Percentiles rank a stretch among this genome's conserved stretches.
Conservation (phyloP, 345 rosid species). For the Lepidium sativum region DNA sequence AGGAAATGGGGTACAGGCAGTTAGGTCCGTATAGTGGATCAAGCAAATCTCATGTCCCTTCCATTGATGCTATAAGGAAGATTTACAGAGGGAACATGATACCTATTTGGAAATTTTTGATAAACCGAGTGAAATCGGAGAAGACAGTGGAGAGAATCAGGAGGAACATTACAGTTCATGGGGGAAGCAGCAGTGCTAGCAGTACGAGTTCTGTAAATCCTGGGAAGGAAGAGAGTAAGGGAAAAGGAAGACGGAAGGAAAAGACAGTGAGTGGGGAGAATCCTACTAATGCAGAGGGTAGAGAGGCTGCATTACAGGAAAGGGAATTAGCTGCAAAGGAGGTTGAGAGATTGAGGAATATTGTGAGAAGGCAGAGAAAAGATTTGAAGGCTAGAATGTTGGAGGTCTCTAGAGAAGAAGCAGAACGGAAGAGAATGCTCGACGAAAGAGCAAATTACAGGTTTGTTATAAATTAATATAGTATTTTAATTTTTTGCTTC, state of each 20-base stretch:
- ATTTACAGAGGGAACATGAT: slow-evolving; percentile 85
- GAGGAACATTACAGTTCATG: slow-evolving; percentile 73
- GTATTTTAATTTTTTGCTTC: background rate
- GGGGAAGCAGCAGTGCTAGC: slow-evolving; percentile 32
- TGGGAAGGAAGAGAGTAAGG: slow-evolving; percentile 47
- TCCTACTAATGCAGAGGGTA: slow-evolving; percentile 37
- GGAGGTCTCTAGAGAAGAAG: slow-evolving; percentile 89
- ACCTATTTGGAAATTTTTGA: slow-evolving; percentile 59
- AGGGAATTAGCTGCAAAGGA: slow-evolving; percentile 67
- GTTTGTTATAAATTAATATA: slow-evolving; percentile 21
- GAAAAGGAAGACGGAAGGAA: slow-evolving; percentile 53
- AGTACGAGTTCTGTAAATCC: slow-evolving; percentile 24
- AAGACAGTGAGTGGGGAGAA: slow-evolving; percentile 29
- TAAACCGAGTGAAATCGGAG: slow-evolving; percentile 76
- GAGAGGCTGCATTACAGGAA: slow-evolving; percentile 65
- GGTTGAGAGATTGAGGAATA: slow-evolving; percentile 69
- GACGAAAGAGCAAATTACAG: slow-evolving; percentile 83
- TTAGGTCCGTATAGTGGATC: slow-evolving; percentile 55
- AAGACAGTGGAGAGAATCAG: slow-evolving; percentile 67
- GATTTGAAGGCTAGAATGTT: slow-evolving; percentile 82
- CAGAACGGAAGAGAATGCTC: slow-evolving; percentile 89
- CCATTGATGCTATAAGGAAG: slow-evolving; percentile 57
- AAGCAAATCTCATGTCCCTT: slow-evolving; percentile 52
- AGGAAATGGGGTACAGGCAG: slow-evolving; percentile 84
- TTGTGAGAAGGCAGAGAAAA: slow-evolving; percentile 72